Base-by-base conservation (phyloP, 2,329 filamentous ascomycete species). In the Epicoccum nigrum region DNA sequence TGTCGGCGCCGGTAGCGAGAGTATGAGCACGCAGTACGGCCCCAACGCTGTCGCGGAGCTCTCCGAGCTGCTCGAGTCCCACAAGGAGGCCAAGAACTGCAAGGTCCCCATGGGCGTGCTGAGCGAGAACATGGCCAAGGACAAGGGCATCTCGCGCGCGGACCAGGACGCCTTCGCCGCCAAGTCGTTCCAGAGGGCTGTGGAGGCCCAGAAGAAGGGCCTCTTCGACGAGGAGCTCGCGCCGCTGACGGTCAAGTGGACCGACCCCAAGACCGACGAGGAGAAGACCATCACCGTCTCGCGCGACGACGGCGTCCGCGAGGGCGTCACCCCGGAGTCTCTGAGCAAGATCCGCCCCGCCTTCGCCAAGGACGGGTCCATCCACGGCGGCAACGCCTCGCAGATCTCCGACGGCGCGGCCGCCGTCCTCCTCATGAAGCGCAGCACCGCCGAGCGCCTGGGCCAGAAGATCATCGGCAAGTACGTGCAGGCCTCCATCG, bases 71-170 rank as follows among this genome's bases (percentile, higher is more conserved):
- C 86, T 97, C 58, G 90, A 97, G 71, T 83, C 80, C 65, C 83
- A 93, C 80, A 82, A 85, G 59, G 88, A 94, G 71, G 84, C 92
- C 19, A 89, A 89, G 68, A 95, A 97, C 83, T 99, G 94, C 86
- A 97, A 96, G 79, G 93, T 97, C 3, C 87, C 92, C 73, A 97
- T 97, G 94, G 93, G 93, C 65, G 84, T 92, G 9, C 81, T 97
- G 41, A 96, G 91, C 21, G 94, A 99, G 77, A 77, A 93, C 69
- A 97, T 97, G 93, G 94, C 93, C 63, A 89, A 91, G 77, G 91
- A 92, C 72, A 85, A 88, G 67, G 81, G 82, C 52, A 84, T 97
- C 69, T 69, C 79, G 50, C 88, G 94, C 55, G 77, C 81, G 9
- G 79, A 83, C 44, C 94, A 97, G 77, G 94, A 99, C 73, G 84